A percentile compares a stretch with the other conserved stretches of the same genome.
Evolutionary conservation across 2,329 filamentous ascomycete genomes (phyloP).

Genomic region (Aspergillus viridinutans): DNA sequence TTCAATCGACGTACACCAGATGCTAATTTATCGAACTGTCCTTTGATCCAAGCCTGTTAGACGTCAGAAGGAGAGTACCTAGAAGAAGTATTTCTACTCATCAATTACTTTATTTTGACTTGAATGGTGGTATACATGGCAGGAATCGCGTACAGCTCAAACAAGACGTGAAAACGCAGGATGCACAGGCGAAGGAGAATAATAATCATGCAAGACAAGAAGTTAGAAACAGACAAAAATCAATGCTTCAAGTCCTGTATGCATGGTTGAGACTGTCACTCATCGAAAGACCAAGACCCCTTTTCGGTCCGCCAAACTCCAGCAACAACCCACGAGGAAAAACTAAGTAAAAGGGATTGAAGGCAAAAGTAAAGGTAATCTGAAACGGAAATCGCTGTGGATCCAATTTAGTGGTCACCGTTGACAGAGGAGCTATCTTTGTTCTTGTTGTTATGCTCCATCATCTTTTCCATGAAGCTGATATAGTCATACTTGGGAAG

Average conservation of each 20-base stretch:
- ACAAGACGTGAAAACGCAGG: background rate
- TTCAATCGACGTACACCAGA: background rate
- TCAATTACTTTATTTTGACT: background rate
- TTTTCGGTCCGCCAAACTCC: slow-evolving; percentile 24
- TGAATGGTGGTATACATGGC: slow-evolving; percentile 1
- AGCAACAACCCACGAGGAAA: slow-evolving; percentile 14
- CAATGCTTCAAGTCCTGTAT: slow-evolving; percentile 23
- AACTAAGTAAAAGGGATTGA: slow-evolving; percentile 8
- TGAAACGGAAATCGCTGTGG: slow-evolving; percentile 12
- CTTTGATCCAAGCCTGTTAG: background rate
- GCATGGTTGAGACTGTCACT: slow-evolving; percentile 22
- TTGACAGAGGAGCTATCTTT: slow-evolving; percentile 19
- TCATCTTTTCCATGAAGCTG: slow-evolving; percentile 89
- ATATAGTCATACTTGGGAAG: slow-evolving; percentile 93
- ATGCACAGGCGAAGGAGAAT: slow-evolving; percentile 5
- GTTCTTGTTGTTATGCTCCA: slow-evolving; percentile 42
- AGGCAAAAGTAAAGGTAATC: slow-evolving; percentile 14
- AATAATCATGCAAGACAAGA: slow-evolving; percentile 19
- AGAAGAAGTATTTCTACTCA: background rate
- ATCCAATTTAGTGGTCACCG: slow-evolving; percentile 13
- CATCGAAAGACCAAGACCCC: slow-evolving; percentile 14
- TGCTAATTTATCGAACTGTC: background rate
- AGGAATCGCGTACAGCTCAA: background rate
- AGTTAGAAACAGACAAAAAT: slow-evolving; percentile 13
- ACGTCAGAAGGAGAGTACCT: background rate